Conservation (phyloP, 768 basidiomycete species). For the Trametes cubensis region DNA sequence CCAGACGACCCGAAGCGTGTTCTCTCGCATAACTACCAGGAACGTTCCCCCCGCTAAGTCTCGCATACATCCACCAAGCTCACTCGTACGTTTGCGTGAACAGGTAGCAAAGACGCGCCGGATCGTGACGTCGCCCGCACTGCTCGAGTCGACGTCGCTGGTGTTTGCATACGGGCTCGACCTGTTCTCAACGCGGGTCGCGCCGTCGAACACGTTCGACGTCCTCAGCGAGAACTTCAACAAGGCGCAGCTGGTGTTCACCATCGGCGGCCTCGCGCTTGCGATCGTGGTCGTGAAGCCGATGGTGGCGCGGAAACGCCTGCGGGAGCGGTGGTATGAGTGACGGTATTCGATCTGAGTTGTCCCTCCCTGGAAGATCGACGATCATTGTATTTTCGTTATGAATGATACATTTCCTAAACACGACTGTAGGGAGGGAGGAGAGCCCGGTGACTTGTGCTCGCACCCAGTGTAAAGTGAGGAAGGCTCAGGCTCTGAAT, state of each 20-base stretch:
- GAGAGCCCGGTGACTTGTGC: too few relatives aligned
- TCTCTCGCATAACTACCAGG: conserved; percentile 60
- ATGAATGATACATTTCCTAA: too few relatives aligned
- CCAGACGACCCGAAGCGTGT: conserved; percentile 65
- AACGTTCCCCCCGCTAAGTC: conserved; percentile 27
- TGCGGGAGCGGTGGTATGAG: conserved; percentile 76
- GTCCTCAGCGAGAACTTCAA: conserved; percentile 91
- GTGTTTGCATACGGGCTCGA: conserved; percentile 88
- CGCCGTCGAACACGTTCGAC: conserved; percentile 91
- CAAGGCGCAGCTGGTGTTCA: conserved; percentile 86
- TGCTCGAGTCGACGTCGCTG: conserved; percentile 90
- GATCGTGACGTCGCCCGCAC: conserved; percentile 78
- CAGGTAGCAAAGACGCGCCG: conserved; percentile 70
- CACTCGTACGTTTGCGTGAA: background rate
- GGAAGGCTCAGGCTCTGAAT: too few relatives aligned
- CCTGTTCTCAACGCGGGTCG: conserved; percentile 82
- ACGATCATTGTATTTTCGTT: too few relatives aligned
- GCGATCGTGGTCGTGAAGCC: conserved; percentile 85
- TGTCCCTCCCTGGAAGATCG: too few relatives aligned
- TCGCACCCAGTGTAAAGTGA: too few relatives aligned
- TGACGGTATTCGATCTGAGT: too few relatives aligned
- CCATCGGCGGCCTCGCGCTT: conserved; percentile 66
- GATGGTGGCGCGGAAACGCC: conserved; percentile 69
- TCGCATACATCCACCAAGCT: background rate
- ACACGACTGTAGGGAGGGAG: too few relatives aligned